Base-by-base conservation (phyloP, 768 basidiomycete species). In the Tricholoma furcatifolium region DNA sequence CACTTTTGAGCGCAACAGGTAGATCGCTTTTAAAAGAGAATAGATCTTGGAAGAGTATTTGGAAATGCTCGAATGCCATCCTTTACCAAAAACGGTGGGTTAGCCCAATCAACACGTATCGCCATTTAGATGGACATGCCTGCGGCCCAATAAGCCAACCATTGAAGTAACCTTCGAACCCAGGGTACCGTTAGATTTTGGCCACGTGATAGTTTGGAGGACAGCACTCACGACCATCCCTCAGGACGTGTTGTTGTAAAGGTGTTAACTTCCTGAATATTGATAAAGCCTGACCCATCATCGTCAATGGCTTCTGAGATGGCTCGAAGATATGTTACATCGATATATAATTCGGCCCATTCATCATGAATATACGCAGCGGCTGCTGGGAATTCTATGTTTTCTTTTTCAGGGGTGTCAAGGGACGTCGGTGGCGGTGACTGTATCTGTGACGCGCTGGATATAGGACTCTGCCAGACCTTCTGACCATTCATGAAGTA, bases 261-360 rank as follows among this genome's bases (percentile, higher is more conserved):
- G 42, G 3, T 18, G 12, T 50, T 50, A 2, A 43, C 20, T 34
- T 50, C 50, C 4, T 27, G 34, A 23, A 43, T 43, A 23, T 10
- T 50, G 2, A 50, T 43, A 14, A 50, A 43, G 8, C 50, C 42
- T 4, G 50, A 50, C 9, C 50, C 50, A 24, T 50, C 50, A 18
- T 51, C 50, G 36, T 51, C 50, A 10, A 51, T 43, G 21, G 50
- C 40, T n/a, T 51, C 50, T 18, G 50, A 15, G 14, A 51, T 35
- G 12, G 50, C 32, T 15, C 36, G 42, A 5, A 51, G 27, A 23
- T 43, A 43, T 12, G 50, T 27, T 5, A 38, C 21, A 21, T 36
- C 32, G 20, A 51, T 18, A n/a, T 51, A 51, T 2, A 31, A 15
- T 36, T n/a, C 14, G 1, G 50, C 42, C 50, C 42, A 51, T 9